Conservation (phyloP, 129 eudicot species). For the Oenanthe sinensis region DNA sequence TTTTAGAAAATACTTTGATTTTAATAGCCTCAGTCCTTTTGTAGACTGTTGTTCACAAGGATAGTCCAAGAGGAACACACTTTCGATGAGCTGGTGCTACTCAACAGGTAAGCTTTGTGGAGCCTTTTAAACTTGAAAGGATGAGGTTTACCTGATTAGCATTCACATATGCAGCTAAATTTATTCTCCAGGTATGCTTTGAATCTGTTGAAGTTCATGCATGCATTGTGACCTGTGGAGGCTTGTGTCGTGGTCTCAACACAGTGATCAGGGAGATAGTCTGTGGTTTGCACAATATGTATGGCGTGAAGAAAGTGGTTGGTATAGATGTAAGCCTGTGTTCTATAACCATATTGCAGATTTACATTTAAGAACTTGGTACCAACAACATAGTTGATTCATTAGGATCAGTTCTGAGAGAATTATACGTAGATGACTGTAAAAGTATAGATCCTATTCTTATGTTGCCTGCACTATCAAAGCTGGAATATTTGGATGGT, state of each 20-base stretch:
- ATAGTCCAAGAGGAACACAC: no score
- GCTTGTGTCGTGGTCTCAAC: no score
- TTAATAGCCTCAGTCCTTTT: not conserved
- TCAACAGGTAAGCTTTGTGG: not conserved
- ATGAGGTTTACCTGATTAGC: not conserved
- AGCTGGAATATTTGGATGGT: slow-evolving; percentile 60
- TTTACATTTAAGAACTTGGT: not conserved
- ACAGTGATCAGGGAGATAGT: no score
- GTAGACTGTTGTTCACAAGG: no score
- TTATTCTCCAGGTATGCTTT: no score
- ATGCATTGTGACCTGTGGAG: no score
- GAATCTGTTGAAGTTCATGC: no score
- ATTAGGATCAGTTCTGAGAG: slow-evolving; percentile 51
- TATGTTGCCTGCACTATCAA: slow-evolving; percentile 55
- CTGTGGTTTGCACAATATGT: no score
- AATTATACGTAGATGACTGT: slow-evolving; percentile 74
- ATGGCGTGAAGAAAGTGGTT: no score
- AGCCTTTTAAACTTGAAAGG: not conserved
- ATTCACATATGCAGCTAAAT: not conserved
- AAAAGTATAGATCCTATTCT: slow-evolving; percentile 48
- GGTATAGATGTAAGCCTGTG: no score
- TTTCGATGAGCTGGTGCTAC: no score
- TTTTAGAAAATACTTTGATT: not conserved
- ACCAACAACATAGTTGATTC: slow-evolving; percentile 37
- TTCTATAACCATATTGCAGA: not conserved